These are phyloP conservation scores for Ophiosphaerella herpotricha DNA, from an alignment of 2,329 filamentous ascomycete genomes.

Conservation along the genomic window DNA sequence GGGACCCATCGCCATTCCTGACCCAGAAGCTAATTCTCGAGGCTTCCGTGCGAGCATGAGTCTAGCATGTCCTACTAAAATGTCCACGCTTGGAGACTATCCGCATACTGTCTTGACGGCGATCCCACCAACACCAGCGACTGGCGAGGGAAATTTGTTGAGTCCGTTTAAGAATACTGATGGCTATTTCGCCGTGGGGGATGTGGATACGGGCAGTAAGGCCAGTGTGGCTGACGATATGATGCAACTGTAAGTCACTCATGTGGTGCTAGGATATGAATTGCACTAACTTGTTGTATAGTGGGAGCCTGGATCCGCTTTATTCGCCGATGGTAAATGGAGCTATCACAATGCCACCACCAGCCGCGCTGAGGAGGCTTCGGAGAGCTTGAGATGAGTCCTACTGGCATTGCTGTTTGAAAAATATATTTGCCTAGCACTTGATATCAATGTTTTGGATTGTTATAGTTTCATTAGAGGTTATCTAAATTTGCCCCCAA, in stretches of 20 bases:
- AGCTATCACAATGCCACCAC: constrained; percentile 19
- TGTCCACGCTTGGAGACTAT: constrained; percentile 39
- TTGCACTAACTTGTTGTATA: constrained; percentile 9
- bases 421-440: no score
- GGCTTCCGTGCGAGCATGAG: constrained; percentile 36
- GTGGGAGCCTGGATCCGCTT: constrained; percentile 38
- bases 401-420: constrained; percentile 14
- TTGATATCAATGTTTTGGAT: no score
- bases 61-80: constrained; percentile 46
- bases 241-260: constrained; percentile 33
- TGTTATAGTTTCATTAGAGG: no score
- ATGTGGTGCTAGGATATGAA: background rate
- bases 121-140: constrained; percentile 49
- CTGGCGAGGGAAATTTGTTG: constrained; percentile 10
- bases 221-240: constrained; percentile 15
- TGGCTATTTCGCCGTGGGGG: constrained; percentile 37
- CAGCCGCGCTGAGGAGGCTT: constrained; percentile 25
- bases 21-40: constrained; percentile 39
- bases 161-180: constrained; percentile 46
- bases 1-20: constrained; percentile 27
- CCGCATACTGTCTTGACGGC: constrained; percentile 41
- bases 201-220: constrained; percentile 15
- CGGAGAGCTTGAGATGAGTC: constrained; percentile 23
- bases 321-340: constrained; percentile 26
- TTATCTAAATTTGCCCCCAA: no score